Percentiles rank a stretch among this genome's conserved stretches.
Evolutionary conservation across 2,329 filamentous ascomycete species (phyloP).

Genomic region (Stagonosporopsis chrysanthemi): DNA sequence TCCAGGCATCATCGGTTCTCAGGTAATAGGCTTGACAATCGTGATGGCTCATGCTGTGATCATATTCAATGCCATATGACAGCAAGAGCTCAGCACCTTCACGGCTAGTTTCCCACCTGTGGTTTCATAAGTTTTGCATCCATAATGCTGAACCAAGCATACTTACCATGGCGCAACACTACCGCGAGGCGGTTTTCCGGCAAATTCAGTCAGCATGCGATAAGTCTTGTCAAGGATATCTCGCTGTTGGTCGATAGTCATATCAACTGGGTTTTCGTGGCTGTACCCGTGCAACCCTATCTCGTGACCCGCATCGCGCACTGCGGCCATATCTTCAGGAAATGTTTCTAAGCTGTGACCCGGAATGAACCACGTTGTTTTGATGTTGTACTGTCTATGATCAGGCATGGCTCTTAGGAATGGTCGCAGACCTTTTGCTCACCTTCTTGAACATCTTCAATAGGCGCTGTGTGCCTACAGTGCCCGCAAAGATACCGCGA

Average conservation of each 20-base stretch:
- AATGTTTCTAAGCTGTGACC: conserved; percentile 70
- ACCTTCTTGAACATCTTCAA: conserved; percentile 73
- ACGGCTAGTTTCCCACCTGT: conserved; percentile 70
- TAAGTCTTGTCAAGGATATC: conserved; percentile 79
- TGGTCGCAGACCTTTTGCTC: background rate
- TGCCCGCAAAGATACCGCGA: conserved; percentile 72
- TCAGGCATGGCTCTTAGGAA: background rate
- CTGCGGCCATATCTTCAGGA: conserved; percentile 67
- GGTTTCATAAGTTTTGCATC: conserved; percentile 46
- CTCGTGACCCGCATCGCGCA: conserved; percentile 71
- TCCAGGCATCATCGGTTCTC: conserved; percentile 70
- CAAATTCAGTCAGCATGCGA: conserved; percentile 73
- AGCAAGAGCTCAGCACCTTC: conserved; percentile 71
- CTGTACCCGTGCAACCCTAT: conserved; percentile 74
- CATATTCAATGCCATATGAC: conserved; percentile 72
- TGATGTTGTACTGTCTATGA: conserved; percentile 65
- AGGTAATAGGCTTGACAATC: conserved; percentile 71
- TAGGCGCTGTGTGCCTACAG: conserved; percentile 70
- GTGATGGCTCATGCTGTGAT: conserved; percentile 71
- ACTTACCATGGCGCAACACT: conserved; percentile 72
- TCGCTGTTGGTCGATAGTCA: conserved; percentile 77
- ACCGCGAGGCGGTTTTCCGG: conserved; percentile 73
- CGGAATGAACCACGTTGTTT: conserved; percentile 71
- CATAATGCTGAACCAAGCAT: background rate
- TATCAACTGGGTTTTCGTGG: conserved; percentile 75